A percentile compares a stretch with the other conserved stretches of the same genome.
Evolutionary conservation across 805 yeast species (phyloP).

Genomic region (Myxozyma lipomycoides): DNA sequence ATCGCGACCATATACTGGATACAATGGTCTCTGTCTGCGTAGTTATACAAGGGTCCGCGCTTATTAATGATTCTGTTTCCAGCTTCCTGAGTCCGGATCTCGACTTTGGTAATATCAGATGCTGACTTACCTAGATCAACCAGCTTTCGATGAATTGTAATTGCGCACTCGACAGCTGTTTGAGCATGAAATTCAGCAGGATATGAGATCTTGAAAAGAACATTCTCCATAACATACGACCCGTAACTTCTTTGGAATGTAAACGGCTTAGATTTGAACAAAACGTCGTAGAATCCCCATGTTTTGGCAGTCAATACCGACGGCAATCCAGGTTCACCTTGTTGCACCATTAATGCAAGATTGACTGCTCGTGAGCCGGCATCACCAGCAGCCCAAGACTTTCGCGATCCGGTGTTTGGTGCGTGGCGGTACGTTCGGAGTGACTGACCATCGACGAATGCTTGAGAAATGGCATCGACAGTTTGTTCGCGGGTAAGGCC

Average conservation of each 20-base stretch:
- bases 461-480: conserved; percentile 54
- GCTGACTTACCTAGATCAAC: conserved; percentile 42
- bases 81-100: conserved; percentile 57
- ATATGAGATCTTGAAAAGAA: conserved; percentile 56
- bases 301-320: conserved; percentile 54
- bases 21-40: conserved; percentile 64
- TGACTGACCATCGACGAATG: conserved; percentile 58
- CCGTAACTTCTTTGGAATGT: conserved; percentile 53
- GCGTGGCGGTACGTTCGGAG: conserved; percentile 61
- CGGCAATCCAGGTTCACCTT: conserved; percentile 55
- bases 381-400: conserved; percentile 68
- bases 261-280: conserved; percentile 51
- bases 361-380: conserved; percentile 58
- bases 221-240: conserved; percentile 61
- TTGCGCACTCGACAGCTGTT: conserved; percentile 59
- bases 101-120: conserved; percentile 48
- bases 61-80: conserved; percentile 59
- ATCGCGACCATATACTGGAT: conserved; percentile 61
- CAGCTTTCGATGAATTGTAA: conserved; percentile 43
- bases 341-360: conserved; percentile 49
- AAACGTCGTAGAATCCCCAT: conserved; percentile 64
- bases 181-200: conserved; percentile 67
- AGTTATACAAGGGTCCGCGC: conserved; percentile 56
- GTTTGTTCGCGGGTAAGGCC: conserved; percentile 51
- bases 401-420: conserved; percentile 59